These are phyloP conservation scores for Nepenthes mirabilis DNA, from an alignment of 148 eudicot genomes.

Conservation along the genomic window DNA sequence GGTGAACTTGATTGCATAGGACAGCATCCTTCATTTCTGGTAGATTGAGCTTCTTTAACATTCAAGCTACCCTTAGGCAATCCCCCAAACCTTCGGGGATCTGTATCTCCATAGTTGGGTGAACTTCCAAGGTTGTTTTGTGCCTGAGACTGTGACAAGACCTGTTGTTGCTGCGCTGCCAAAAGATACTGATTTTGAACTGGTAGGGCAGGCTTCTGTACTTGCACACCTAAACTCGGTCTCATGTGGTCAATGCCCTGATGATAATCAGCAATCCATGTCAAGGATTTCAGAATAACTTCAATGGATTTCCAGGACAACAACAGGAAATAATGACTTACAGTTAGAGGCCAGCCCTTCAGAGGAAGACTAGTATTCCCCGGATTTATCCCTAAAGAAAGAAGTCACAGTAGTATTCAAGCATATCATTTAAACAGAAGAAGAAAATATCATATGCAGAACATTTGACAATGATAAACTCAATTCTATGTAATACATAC, in stretches of 20 bases:
- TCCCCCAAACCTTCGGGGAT: conserved; percentile 55
- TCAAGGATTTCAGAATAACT: conserved; percentile 6
- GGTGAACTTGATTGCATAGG: conserved; percentile 86
- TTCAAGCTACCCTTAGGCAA: conserved; percentile 73
- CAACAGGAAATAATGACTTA: conserved; percentile 23
- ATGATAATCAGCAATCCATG: conserved; percentile 1
- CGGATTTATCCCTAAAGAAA: conserved; percentile 47
- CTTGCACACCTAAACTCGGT: conserved; percentile 53
- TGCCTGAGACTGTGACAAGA: conserved; percentile 73
- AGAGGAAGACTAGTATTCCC: conserved; percentile 72
- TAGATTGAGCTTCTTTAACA: conserved; percentile 76
- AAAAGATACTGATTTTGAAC: conserved; percentile 69
- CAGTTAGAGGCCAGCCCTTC: conserved; percentile 99
- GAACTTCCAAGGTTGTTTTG: conserved; percentile 70
- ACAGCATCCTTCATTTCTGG: conserved; percentile 88
- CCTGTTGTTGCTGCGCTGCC: conserved; percentile 86
- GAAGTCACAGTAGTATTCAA: not conserved
- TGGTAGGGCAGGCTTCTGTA: conserved; percentile 55
- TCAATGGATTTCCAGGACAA: conserved; percentile 1
- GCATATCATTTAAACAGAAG: not conserved
- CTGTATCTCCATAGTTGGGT: conserved; percentile 52
- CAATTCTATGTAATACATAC: too few relatives aligned
- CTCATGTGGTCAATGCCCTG: conserved; percentile 88
- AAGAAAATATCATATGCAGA: too few relatives aligned
- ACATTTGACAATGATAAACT: too few relatives aligned